phyloP scores from a whole-genome alignment of 2,329 filamentous ascomycete species.

The Paecilomyces dactylethromorphus region DNA sequence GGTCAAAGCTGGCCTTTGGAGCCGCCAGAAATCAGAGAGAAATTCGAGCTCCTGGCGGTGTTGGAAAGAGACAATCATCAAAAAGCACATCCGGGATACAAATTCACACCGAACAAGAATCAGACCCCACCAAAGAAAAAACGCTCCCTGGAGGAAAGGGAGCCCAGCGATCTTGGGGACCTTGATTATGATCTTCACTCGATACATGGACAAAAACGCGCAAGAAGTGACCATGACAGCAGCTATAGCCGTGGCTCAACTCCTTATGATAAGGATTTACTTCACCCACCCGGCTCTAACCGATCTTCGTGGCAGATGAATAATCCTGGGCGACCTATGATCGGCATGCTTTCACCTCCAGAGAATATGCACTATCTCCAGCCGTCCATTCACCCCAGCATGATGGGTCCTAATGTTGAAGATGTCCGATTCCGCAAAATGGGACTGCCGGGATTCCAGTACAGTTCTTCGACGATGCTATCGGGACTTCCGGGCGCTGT shows the following conservation, averaged over 20 bases:
- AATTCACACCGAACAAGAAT: slow-evolving; percentile 79
- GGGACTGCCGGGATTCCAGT: slow-evolving; percentile 20
- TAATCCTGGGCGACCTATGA: slow-evolving; percentile 45
- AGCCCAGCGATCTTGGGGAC: slow-evolving; percentile 35
- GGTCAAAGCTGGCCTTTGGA: slow-evolving; percentile 83
- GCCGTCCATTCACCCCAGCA: slow-evolving; percentile 37
- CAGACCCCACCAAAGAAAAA: slow-evolving; percentile 45
- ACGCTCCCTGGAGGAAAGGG: slow-evolving; percentile 27
- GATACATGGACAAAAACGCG: slow-evolving; percentile 15
- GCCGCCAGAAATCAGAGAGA: slow-evolving; percentile 60
- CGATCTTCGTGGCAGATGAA: slow-evolving; percentile 46
- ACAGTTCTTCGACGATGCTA: slow-evolving; percentile 27
- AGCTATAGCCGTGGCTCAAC: slow-evolving; percentile 28
- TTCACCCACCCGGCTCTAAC: slow-evolving; percentile 24
- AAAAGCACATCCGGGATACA: slow-evolving; percentile 81
- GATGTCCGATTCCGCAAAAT: slow-evolving; percentile 40
- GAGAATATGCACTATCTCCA: slow-evolving; percentile 49
- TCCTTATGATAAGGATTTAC: slow-evolving; percentile 24
- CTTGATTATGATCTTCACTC: slow-evolving; percentile 12
- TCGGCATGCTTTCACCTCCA: slow-evolving; percentile 38
- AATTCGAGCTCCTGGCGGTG: slow-evolving; percentile 72
- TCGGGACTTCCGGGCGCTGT: slow-evolving; percentile 37
- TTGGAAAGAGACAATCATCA: slow-evolving; percentile 80
- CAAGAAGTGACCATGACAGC: slow-evolving; percentile 20
- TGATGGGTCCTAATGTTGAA: slow-evolving; percentile 30